A percentile compares a stretch with the other conserved stretches of the same genome.
These are phyloP conservation scores for Apiospora pterosperma DNA, from an alignment of 2,329 filamentous ascomycete genomes.

Conservation along the genomic window DNA sequence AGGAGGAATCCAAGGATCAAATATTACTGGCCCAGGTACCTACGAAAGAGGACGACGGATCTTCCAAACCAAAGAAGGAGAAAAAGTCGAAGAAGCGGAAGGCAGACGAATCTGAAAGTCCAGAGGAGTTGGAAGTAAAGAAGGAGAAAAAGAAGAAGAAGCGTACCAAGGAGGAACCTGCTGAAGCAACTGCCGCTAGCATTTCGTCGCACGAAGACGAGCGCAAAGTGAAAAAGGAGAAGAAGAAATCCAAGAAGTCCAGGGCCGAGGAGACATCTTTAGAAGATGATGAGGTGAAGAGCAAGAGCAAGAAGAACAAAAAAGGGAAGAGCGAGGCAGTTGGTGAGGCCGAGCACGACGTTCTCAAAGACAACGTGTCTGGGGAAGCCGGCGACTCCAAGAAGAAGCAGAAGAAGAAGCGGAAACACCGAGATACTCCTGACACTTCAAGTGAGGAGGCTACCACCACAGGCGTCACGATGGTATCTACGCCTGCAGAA, in stretches of 20 bases:
- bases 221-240: conserved; percentile 17
- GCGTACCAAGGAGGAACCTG: conserved; percentile 17
- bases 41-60: background rate
- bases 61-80: conserved; percentile 13
- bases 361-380: conserved; percentile 18
- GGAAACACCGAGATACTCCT: conserved; percentile 34
- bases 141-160: conserved; percentile 34
- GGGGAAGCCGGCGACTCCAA: conserved; percentile 35
- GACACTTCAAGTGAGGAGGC: conserved; percentile 24
- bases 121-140: conserved; percentile 31
- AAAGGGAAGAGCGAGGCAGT: conserved; percentile 30
- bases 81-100: conserved; percentile 40
- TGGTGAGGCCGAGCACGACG: conserved; percentile 26
- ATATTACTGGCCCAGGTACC: conserved; percentile 13
- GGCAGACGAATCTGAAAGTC: conserved; percentile 27
- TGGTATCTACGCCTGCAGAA: conserved; percentile 34
- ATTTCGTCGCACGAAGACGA: conserved; percentile 20
- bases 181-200: conserved; percentile 16
- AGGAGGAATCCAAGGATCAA: conserved; percentile 14
- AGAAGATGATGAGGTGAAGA: conserved; percentile 29
- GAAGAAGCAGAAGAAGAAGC: conserved; percentile 42
- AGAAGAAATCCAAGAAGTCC: conserved; percentile 22
- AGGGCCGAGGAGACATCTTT: conserved; percentile 22
- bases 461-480: conserved; percentile 24
- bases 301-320: conserved; percentile 25